Evolutionary conservation across 768 basidiomycete species (phyloP), one percentile per base, ranked within the genome.

Genomic region (Pleurotus djamor): DNA sequence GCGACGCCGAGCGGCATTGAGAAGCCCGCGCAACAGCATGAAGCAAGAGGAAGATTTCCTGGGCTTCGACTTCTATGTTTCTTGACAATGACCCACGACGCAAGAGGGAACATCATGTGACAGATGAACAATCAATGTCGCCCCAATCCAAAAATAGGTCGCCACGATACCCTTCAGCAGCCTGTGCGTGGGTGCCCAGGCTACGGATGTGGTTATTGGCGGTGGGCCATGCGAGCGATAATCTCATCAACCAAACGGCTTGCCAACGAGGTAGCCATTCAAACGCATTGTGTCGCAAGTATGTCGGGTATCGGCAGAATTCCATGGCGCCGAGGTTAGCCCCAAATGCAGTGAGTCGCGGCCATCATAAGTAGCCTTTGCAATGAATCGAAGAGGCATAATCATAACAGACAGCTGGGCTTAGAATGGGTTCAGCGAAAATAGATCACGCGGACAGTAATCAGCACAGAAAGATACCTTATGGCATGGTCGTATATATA

Each of bases 101-200:
- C 33, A 56, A 37, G 54, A n/a, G 54, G 41, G 21, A 28, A 45
- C 17, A 44, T 43, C 54, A 56, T 56, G 54, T 56, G 54, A 56
- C 43, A 41, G 54, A 35, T n/a, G 45, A 8, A 16, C 13, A 12
- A 7, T n/a, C 7, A 50, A 35, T 9, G 13, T 32, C 10, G 17
- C 17, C 28, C 13, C 34, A 32, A 50, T 17, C 28, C 16, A 33
- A 12, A 50, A 50, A 50, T 32, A 56, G 54, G 21, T 16, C 36
- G 12, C 54, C 41, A 37, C 28, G 52, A n/a, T 32, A 51, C 21
- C 21, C 49, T 51, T 51, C 16, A 36, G 21, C 54, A 56, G 41
- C 54, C n/a, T 17, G 34, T 43, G 54, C 33, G 54, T 56, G 54
- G 54, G 54, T 56, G 54, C 4, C 16, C 16, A 32, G 13, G 21